phyloP scores from a whole-genome alignment of 192 early-diverging fungal species.

The Podila horticola region DNA sequence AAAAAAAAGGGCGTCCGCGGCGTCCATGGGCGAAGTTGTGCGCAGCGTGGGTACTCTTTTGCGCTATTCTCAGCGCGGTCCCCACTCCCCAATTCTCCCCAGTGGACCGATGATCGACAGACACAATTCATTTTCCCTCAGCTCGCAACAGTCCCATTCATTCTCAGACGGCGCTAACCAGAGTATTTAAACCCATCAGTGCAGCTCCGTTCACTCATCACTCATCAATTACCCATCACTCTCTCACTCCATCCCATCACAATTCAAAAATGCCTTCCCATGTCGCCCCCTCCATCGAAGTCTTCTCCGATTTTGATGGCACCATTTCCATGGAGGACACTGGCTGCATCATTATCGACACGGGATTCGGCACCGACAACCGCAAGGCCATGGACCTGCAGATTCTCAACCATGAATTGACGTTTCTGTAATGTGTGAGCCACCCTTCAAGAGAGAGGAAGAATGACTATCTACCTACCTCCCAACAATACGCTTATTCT shows the following conservation, averaged over 20 bases:
- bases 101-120: too few species aligned
- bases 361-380: constrained; percentile 52
- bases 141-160: too few species aligned
- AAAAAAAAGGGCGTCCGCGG: too few species aligned
- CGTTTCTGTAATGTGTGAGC: constrained; percentile 51
- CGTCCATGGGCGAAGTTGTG: too few species aligned
- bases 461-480: background rate
- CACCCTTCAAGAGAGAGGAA: background rate
- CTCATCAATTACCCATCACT: background rate
- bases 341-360: constrained; percentile 60
- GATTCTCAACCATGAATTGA: constrained; percentile 53
- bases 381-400: constrained; percentile 52
- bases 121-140: too few species aligned
- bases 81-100: too few species aligned
- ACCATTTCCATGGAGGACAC: constrained; percentile 63
- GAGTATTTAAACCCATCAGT: too few species aligned
- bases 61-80: too few species aligned
- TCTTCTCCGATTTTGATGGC: constrained; percentile 67
- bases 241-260: background rate
- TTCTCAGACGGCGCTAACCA: too few species aligned
- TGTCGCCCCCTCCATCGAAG: constrained; percentile 50
- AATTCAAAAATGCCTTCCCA: background rate
- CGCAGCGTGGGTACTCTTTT: too few species aligned
- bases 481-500: background rate
- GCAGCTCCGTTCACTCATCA: background rate